Base-by-base conservation (phyloP, 179 eudicot genomes). In the Spinacia oleracea region DNA sequence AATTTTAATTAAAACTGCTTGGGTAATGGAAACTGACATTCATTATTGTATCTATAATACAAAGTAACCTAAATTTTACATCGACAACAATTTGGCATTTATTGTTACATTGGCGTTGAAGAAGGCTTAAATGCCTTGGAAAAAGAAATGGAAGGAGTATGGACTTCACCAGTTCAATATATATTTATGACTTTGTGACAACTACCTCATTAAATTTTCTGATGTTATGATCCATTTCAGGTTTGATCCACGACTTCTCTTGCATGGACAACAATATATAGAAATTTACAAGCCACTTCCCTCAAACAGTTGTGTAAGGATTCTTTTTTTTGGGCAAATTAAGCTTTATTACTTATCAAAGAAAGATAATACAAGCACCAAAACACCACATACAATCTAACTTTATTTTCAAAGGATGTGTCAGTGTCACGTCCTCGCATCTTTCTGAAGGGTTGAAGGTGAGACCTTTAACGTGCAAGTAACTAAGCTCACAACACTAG, bases 221-320 rank as follows among this genome's bases (percentile, higher is more conserved):
- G 42, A 55, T 35, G 73, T 50, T 53, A 56, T 18, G 11, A 53
- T 42, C 15, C 42, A 78, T 80, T 77, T 56, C 89, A 94, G 98
- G 73, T 91, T 74, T 83, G 97, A 94, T 84, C 93, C 89, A 6
- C 90, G 88, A 29, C 93, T 94, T 78, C 86, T 91, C 68, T 83
- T 94, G 80, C 98, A 94, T 78, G 97, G 97, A 38, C 96, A 94
- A 73, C 97, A 93, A 77, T 93, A 91, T 80, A 91, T 93, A 72
- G 96, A 94, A 79, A 84, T 94, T 35, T 94, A 91, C 89, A 90
- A 86, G 88, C 94, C 97, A 72, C 88, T 93, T 77, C 96, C 97
- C 68, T 82, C 94, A 34, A 83, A 71, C 78, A 81, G 86, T 75
- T 78, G 74, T 83, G 98, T 94, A 91, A 90, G 96, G 59, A 72